Evolutionary conservation across 139 green algal species (phyloP), one percentile per base, ranked within the genome.

Genomic region (Tetraselmis striata): DNA sequence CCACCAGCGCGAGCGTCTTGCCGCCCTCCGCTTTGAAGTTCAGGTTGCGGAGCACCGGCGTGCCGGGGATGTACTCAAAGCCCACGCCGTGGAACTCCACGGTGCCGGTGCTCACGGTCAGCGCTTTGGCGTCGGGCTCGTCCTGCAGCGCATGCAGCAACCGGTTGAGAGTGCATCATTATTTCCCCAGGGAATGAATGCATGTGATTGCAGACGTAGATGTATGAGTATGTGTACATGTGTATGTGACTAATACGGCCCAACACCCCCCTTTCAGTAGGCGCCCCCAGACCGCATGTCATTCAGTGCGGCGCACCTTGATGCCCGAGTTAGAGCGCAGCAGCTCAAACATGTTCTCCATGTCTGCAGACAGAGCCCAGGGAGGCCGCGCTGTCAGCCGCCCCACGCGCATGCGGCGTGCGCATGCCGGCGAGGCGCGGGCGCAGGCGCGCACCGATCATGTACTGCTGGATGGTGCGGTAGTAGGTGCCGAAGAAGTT

Each of bases 401-500:
- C n/a, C n/a, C n/a, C n/a, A n/a, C n/a, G n/a, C n/a, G n/a, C n/a
- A n/a, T n/a, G n/a, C n/a, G n/a, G n/a, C n/a, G n/a, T n/a, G n/a
- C n/a, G n/a, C n/a, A n/a, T n/a, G n/a, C n/a, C n/a, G n/a, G n/a
- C n/a, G n/a, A n/a, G n/a, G n/a, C n/a, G n/a, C n/a, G n/a, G n/a
- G n/a, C n/a, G n/a, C n/a, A n/a, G n/a, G n/a, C n/a, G n/a, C n/a
- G n/a, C n/a, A n/a, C n/a, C 94, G 32, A 98, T 91, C 88, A 95
- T 87, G 31, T 88, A 86, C 82, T 89, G 85, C 78, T 92, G 84
- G 81, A 93, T 90, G 82, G 85, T 85, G 23, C 87, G 67, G 83
- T 94, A 95, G 85, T 95, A 94, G 80, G 59, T 90, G 28, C 95
- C 94, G 79, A 98, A 95, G 84, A 93, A 97, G 79, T 95, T 95